Evolutionary conservation across 1,139 yeast genomes (phyloP), one percentile per base, ranked within the genome.

Genomic region (Pneumocystis carinii): DNA sequence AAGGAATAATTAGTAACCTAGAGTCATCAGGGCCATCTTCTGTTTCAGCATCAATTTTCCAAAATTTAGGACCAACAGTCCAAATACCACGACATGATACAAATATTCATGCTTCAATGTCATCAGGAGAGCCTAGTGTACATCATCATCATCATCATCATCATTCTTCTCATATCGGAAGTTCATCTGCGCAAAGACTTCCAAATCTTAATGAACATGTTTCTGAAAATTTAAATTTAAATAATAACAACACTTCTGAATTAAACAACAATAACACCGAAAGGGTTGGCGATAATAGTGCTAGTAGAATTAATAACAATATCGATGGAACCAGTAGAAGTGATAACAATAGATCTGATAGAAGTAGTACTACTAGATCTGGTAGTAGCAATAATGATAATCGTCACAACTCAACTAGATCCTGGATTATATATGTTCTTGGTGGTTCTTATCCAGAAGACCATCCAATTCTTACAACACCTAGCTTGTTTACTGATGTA

Each of bases 361-460:
- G 32, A n/a, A 35, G 37, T 24, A 19, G 59, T 29, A 19, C 57
- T 15, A 64, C 41, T 37, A 39, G 24, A 7, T 14, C 62, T 6
- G 53, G 15, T 17, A 62, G 63, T 38, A 19, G 60, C 19, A 62
- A 62, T 17, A 59, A 63, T 60, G 66, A 64, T 29, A 14, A 14
- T 48, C 55, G 55, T 24, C 55, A 24, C 27, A 59, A 61, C 32
- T 65, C 61, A 10, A 63, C 70, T 8, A 67, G 75, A 14, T 76
- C 81, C 2, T 80, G 82, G 83, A 77, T 79, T 35, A 78, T 80
- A 19, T 79, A 78, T 66, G 81, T 80, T 5, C 75, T 79, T 68
- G 83, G 83, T 1, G 81, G 81, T 37, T 69, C 77, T 2, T 80
- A 77, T 66, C 78, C 80, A 1, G 74, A 73, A 62, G 72, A 78